phyloP scores from a whole-genome alignment of 73 alveolate genomes.

The Paramecium caudatum region DNA sequence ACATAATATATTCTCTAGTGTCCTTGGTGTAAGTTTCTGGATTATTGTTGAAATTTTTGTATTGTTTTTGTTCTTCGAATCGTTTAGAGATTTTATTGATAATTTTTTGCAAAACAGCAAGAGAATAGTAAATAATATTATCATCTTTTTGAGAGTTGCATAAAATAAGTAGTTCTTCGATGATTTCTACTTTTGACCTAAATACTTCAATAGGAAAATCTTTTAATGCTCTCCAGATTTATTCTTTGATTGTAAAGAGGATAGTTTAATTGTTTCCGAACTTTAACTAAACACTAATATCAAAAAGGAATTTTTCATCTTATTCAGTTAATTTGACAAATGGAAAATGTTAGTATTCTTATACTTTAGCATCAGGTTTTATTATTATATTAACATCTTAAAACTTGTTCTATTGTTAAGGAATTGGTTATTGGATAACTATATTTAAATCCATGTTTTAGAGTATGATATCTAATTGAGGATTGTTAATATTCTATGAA shows the following conservation, averaged over 20 bases:
- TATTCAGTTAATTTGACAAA: background rate
- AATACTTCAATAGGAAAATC: conserved; percentile 53
- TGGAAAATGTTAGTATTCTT: conserved; percentile 12
- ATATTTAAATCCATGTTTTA: background rate
- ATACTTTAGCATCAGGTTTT: background rate
- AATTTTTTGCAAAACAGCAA: background rate
- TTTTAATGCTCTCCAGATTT: conserved; percentile 1
- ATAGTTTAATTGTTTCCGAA: conserved; percentile 47
- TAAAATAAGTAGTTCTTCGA: conserved; percentile 2
- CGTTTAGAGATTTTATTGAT: background rate
- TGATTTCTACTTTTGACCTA: conserved; percentile 1
- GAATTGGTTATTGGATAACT: background rate
- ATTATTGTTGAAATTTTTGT: background rate
- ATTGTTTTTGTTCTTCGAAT: background rate
- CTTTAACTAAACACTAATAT: conserved; percentile 9
- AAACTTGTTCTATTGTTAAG: background rate
- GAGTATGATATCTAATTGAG: background rate
- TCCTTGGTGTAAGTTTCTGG: background rate
- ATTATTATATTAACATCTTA: background rate
- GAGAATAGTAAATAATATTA: background rate
- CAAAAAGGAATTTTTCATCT: conserved; percentile 52
- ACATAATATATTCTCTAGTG: conserved; percentile 14
- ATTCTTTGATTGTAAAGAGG: background rate
- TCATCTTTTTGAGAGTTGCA: conserved; percentile 16
- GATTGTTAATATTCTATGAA: background rate